Evolutionary conservation across 2,329 filamentous ascomycete genomes (phyloP).

Genomic region (Apiospora hydei): DNA sequence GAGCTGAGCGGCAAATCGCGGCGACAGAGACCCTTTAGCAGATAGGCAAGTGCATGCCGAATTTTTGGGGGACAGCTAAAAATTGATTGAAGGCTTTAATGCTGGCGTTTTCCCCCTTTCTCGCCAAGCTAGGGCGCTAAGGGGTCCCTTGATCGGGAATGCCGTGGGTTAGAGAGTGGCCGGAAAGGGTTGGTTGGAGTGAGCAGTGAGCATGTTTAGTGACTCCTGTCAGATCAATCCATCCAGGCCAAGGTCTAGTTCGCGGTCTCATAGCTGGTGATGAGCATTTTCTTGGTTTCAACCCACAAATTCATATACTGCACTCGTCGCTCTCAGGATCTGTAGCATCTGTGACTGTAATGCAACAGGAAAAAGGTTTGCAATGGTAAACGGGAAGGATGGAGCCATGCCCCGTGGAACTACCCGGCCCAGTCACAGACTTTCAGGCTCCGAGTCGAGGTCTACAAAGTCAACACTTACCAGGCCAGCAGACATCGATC

Average conservation of each 20-base stretch:
- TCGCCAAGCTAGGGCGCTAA: not conserved
- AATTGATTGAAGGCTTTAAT: not conserved
- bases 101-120: not conserved
- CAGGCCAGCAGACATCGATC: not conserved
- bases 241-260: not conserved
- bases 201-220: not conserved
- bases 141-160: conserved; percentile 13
- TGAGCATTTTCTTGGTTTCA: not conserved
- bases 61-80: no score
- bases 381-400: not conserved
- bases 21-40: not conserved
- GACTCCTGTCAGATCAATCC: not conserved
- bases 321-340: not conserved
- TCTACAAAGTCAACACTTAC: not conserved
- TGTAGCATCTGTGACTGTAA: not conserved
- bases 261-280: not conserved
- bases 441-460: not conserved
- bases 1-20: not conserved
- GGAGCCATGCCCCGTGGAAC: not conserved
- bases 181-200: not conserved
- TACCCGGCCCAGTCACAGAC: not conserved
- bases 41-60: not conserved
- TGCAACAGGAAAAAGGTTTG: not conserved
- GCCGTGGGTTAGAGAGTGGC: not conserved
- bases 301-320: not conserved